A percentile compares a stretch with the other conserved stretches of the same genome.
phyloP scores from a whole-genome alignment of 2,329 filamentous ascomycete genomes.

The Alternaria arborescens region DNA sequence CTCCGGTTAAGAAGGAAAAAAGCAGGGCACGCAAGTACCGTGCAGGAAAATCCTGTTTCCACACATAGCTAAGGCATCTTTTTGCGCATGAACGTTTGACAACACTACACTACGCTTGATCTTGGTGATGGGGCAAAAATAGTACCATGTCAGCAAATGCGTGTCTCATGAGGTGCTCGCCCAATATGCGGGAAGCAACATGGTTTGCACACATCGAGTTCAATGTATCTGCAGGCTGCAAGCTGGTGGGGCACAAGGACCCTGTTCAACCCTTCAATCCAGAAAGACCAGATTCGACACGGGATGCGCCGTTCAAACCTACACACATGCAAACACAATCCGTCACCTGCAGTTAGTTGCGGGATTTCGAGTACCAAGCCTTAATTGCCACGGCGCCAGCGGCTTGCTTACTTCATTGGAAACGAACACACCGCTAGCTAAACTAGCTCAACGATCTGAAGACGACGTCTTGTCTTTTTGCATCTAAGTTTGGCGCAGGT shows the following conservation, averaged over 20 bases:
- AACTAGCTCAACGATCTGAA: not conserved
- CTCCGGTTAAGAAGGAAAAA: constrained; percentile 1
- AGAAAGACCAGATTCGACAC: not conserved
- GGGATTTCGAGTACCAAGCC: not conserved
- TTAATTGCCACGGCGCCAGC: not conserved
- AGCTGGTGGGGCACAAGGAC: constrained; percentile 1
- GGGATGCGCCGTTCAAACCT: constrained; percentile 1
- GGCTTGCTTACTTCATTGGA: not conserved
- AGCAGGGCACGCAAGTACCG: not conserved
- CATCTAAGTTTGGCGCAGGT: constrained; percentile 4
- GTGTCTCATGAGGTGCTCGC: constrained; percentile 2
- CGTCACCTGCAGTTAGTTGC: not conserved
- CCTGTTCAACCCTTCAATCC: not conserved
- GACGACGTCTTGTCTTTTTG: not conserved
- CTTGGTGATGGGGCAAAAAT: not conserved
- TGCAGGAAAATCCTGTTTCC: not conserved
- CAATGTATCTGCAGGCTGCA: not conserved
- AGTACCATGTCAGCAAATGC: constrained; percentile 2
- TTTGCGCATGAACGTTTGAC: not conserved
- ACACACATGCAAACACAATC: not conserved
- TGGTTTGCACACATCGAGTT: not conserved
- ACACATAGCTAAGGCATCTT: not conserved
- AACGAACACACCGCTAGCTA: not conserved
- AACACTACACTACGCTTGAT: not conserved
- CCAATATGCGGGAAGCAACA: not conserved